Evolutionary conservation across 306 rosid species (phyloP).

Genomic region (Vicia faba): DNA sequence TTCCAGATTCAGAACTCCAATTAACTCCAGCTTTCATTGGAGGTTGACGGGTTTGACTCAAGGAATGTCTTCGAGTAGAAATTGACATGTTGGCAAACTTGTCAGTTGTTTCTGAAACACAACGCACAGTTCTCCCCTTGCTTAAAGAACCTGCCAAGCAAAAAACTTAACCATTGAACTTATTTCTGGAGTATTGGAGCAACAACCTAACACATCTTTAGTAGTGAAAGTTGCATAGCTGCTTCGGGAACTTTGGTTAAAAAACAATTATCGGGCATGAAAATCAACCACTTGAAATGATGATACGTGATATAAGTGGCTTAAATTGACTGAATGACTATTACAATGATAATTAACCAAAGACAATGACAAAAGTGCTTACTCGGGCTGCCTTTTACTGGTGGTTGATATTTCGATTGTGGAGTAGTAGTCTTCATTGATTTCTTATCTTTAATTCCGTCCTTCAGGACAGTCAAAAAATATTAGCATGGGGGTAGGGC

Average conservation of each 20-base stretch:
- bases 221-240: neutral
- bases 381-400: constrained; percentile 74
- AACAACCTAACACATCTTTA: constrained; percentile 8
- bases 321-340: neutral
- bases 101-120: constrained; percentile 68
- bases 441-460: constrained; percentile 61
- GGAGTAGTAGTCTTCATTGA: constrained; percentile 49
- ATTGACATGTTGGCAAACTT: constrained; percentile 74
- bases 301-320: neutral
- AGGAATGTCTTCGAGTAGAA: constrained; percentile 56
- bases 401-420: constrained; percentile 71
- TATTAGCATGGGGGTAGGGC: neutral
- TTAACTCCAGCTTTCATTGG: constrained; percentile 83
- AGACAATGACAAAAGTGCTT: constrained; percentile 38
- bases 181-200: constrained; percentile 21
- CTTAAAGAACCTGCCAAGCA: constrained; percentile 53
- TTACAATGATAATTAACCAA: constrained; percentile 12
- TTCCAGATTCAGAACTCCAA: constrained; percentile 68
- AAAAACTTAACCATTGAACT: constrained; percentile 13
- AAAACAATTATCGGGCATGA: neutral
- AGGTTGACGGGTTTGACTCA: constrained; percentile 61
- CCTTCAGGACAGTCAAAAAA: constrained; percentile 42
- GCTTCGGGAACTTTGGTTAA: neutral
- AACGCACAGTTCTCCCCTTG: constrained; percentile 62
- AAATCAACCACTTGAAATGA: constrained; percentile 14